Percentiles rank a stretch among this genome's conserved stretches.
Conservation (phyloP, 1,139 yeast genomes). For the Sugiyamaella pinicola region DNA sequence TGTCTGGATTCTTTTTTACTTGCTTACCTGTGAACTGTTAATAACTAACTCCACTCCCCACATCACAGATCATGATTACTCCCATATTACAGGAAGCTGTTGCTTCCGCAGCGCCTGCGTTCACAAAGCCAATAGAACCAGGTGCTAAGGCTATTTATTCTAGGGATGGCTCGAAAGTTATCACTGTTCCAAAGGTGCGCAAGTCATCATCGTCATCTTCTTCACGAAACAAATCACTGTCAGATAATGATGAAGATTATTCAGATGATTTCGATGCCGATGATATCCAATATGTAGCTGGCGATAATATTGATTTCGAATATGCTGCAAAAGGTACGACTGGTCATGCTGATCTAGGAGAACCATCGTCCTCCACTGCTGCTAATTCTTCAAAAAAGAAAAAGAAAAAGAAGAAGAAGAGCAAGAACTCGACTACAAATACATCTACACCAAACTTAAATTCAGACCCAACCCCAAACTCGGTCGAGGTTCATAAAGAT, state of each 20-base stretch:
- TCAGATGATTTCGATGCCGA: slow-evolving; percentile 25
- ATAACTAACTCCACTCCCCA: neutral
- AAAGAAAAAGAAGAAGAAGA: slow-evolving; percentile 47
- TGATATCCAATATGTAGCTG: slow-evolving; percentile 48
- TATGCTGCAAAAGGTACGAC: slow-evolving; percentile 37
- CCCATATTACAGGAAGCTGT: slow-evolving; percentile 23
- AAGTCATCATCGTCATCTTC: slow-evolving; percentile 1
- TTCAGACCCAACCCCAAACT: slow-evolving; percentile 10
- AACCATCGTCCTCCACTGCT: slow-evolving; percentile 9
- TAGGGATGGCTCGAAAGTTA: slow-evolving; percentile 35
- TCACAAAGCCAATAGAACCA: slow-evolving; percentile 31
- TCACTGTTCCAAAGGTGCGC: slow-evolving; percentile 29
- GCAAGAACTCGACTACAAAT: slow-evolving; percentile 41
- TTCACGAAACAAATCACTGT: slow-evolving; percentile 13
- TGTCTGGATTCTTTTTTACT: too few relatives aligned
- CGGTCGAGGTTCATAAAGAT: slow-evolving; percentile 33
- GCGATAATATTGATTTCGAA: slow-evolving; percentile 64
- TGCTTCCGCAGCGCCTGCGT: slow-evolving; percentile 33
- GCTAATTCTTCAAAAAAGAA: slow-evolving; percentile 41
- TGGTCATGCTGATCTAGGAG: neutral
- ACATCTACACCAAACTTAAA: slow-evolving; percentile 32
- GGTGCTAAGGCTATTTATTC: slow-evolving; percentile 36
- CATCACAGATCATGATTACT: slow-evolving; percentile 7
- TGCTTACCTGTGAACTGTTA: too few relatives aligned
- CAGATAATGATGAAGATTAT: slow-evolving; percentile 28